A percentile compares a stretch with the other conserved stretches of the same genome.
Conservation (phyloP, 1,139 yeast genomes). For the Nadsonia starkeyi-henricii region DNA sequence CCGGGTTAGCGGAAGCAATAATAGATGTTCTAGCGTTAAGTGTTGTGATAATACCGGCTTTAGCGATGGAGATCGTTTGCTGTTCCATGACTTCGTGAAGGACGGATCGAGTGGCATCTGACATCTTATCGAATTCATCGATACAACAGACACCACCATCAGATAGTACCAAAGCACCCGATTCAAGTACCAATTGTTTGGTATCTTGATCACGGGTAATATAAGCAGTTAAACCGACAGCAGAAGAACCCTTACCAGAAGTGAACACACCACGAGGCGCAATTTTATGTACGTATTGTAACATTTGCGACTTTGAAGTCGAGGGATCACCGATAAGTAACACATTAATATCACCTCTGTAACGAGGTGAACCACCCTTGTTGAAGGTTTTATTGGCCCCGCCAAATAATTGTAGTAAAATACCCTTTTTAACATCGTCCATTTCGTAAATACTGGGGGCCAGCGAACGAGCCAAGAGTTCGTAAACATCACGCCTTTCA, state of each 20-base stretch:
- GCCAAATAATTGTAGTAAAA: conserved; percentile 81
- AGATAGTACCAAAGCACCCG: conserved; percentile 91
- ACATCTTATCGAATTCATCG: conserved; percentile 97
- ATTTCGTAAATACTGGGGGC: conserved; percentile 94
- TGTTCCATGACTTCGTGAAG: conserved; percentile 99
- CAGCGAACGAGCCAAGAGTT: conserved; percentile 74
- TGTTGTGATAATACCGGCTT: conserved; percentile 95
- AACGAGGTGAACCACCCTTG: conserved; percentile 72
- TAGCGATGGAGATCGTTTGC: conserved; percentile 94
- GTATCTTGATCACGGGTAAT: conserved; percentile 91
- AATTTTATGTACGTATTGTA: conserved; percentile 89
- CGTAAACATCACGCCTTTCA: conserved; percentile 66
- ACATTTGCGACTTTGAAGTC: conserved; percentile 85
- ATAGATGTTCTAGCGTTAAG: conserved; percentile 92
- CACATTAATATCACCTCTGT: conserved; percentile 89
- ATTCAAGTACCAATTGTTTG: conserved; percentile 79
- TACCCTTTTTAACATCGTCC: conserved; percentile 94
- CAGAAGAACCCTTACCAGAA: conserved; percentile 97
- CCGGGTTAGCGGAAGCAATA: conserved; percentile 95
- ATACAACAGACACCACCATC: conserved; percentile 99
- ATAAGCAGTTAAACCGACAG: conserved; percentile 96
- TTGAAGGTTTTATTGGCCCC: conserved; percentile 83
- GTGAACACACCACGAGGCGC: conserved; percentile 98
- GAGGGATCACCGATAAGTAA: conserved; percentile 96
- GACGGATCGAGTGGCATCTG: conserved; percentile 85